These are phyloP conservation scores for Rutstroemia sp. DNA, from an alignment of 2,329 filamentous ascomycete genomes.

Conservation along the genomic window DNA sequence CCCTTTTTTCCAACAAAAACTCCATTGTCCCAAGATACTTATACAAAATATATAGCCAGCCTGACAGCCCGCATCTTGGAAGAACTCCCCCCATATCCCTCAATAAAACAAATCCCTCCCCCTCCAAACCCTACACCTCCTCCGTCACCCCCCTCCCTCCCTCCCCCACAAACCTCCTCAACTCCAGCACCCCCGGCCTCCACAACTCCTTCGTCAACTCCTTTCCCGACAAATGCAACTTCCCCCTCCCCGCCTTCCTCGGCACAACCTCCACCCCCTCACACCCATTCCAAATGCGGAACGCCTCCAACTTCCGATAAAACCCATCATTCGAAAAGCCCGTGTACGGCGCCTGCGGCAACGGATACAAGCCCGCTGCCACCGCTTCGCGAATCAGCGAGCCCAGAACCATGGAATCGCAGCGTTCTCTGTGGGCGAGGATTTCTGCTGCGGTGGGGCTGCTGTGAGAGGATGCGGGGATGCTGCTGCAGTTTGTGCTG, in stretches of 20 bases:
- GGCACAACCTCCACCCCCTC: not conserved
- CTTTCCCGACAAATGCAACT: not conserved
- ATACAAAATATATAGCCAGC: too few species aligned
- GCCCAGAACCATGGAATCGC: constrained; percentile 3
- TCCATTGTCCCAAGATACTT: too few species aligned
- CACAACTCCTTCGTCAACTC: too few species aligned
- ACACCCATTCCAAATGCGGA: not conserved
- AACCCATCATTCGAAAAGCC: not conserved
- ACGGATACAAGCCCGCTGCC: not conserved
- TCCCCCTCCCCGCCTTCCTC: not conserved
- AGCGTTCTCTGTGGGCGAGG: not conserved
- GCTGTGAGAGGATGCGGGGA: not conserved
- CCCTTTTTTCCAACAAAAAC: too few species aligned
- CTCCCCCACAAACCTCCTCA: too few species aligned
- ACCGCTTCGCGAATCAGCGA: not conserved
- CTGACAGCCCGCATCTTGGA: too few species aligned
- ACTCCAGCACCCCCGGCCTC: too few species aligned
- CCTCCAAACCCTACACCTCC: too few species aligned
- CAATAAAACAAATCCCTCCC: too few species aligned
- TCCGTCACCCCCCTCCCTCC: too few species aligned
- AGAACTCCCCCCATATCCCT: too few species aligned
- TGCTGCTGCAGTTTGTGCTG: not conserved
- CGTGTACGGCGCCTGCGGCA: not conserved
- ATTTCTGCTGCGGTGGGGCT: not conserved
- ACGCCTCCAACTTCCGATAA: not conserved